Percentiles rank a stretch among this genome's conserved stretches.
These are phyloP conservation scores for Trametes cubensis DNA, from an alignment of 768 basidiomycete species.

Conservation along the genomic window DNA sequence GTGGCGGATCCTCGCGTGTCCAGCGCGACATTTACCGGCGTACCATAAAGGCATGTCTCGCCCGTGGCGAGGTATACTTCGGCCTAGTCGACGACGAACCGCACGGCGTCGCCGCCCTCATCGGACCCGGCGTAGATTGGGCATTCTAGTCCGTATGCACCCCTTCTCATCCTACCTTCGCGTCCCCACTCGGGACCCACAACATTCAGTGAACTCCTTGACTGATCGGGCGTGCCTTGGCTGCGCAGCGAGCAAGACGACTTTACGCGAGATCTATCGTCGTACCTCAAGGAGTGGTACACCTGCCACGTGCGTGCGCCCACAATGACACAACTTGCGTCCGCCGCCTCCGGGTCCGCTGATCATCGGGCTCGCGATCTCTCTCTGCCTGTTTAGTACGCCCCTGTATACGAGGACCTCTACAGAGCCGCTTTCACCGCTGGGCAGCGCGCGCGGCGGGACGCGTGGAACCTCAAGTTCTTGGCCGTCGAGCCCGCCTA, in stretches of 20 bases:
- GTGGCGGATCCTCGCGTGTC: constrained; percentile 17
- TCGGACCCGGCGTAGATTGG: constrained; percentile 23
- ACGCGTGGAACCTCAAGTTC: constrained; percentile 24
- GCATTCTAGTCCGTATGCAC: constrained; percentile 19
- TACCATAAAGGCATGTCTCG: constrained; percentile 12
- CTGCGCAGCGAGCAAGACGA: constrained; percentile 14
- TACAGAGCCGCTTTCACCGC: constrained; percentile 18
- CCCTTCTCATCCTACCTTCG: neutral
- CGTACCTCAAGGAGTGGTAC: constrained; percentile 23
- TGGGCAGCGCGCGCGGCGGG: constrained; percentile 16
- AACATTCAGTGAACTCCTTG: neutral
- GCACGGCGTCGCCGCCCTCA: constrained; percentile 15
- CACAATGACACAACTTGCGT: too few species aligned
- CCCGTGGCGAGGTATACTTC: constrained; percentile 15
- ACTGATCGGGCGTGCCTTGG: neutral
- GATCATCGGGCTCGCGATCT: too few species aligned
- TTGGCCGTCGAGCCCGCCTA: constrained; percentile 24
- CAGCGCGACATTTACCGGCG: constrained; percentile 15
- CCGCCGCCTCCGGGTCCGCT: too few species aligned
- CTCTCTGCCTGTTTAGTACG: constrained; percentile 6
- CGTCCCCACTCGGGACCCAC: neutral
- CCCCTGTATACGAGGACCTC: constrained; percentile 26
- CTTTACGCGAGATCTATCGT: constrained; percentile 18
- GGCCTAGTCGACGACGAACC: constrained; percentile 13
- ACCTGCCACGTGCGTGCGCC: constrained; percentile 19